These are phyloP conservation scores for Fusarium anguioides DNA, from an alignment of 2,329 filamentous ascomycete genomes.

Conservation along the genomic window DNA sequence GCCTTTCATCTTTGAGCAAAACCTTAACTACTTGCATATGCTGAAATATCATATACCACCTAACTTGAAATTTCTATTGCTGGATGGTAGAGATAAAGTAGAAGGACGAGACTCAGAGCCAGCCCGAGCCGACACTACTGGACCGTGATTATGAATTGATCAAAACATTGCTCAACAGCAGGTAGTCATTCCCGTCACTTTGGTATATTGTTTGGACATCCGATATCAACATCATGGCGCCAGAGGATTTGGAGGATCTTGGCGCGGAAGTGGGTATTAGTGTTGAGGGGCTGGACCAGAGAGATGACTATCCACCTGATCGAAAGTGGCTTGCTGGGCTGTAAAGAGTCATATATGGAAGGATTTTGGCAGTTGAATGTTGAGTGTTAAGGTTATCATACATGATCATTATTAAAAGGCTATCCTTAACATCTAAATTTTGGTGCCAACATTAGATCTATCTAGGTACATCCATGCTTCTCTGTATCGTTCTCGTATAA, in stretches of 20 bases:
- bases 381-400: too few relatives aligned
- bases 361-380: too few relatives aligned
- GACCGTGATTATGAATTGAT: neutral
- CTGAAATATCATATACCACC: neutral
- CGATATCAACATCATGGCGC: neutral
- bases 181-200: neutral
- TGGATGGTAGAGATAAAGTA: neutral
- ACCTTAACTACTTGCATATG: neutral
- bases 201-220: neutral
- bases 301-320: neutral
- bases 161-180: neutral
- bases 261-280: neutral
- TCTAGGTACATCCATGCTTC: constrained; percentile 11
- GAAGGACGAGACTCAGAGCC: too few relatives aligned
- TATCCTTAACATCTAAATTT: neutral
- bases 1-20: accelerated
- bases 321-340: neutral
- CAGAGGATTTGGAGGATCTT: neutral
- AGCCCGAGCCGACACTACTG: neutral
- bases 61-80: neutral
- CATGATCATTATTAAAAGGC: neutral
- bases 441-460: neutral
- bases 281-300: neutral
- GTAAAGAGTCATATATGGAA: neutral
- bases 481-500: constrained; percentile 14